phyloP scores from a whole-genome alignment of 345 rosid genomes.

The Camelina laxa region DNA sequence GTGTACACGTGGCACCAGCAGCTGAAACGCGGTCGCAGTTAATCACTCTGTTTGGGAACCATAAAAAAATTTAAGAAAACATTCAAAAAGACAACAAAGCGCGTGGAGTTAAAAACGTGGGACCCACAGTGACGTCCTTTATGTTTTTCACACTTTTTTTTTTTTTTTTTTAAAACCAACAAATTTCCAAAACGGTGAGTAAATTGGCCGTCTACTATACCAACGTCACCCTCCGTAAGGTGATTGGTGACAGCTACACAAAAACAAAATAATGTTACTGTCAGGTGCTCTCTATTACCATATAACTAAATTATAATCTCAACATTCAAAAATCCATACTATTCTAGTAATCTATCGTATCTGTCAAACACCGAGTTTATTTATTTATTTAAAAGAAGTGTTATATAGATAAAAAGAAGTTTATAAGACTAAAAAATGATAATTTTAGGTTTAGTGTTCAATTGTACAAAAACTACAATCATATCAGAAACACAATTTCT shows the following conservation, averaged over 20 bases:
- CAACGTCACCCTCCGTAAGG: conserved; percentile 32
- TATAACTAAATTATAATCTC: too few species aligned
- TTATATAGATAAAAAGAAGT: too few species aligned
- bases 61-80: neutral
- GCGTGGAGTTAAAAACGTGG: conserved; percentile 36
- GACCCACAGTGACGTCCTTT: conserved; percentile 26
- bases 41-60: conserved; percentile 31
- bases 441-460: too few species aligned
- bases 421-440: too few species aligned
- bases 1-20: conserved; percentile 34
- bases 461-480: neutral
- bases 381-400: too few species aligned
- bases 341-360: too few species aligned
- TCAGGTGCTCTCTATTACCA: neutral
- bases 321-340: too few species aligned
- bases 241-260: conserved; percentile 32
- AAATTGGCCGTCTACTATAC: conserved; percentile 20
- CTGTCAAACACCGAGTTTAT: too few species aligned
- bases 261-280: neutral
- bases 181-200: conserved; percentile 10
- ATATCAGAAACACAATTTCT: too few species aligned
- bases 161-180: neutral
- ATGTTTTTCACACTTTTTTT: neutral
- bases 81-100: conserved; percentile 25
- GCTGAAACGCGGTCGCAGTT: conserved; percentile 42